Percentiles rank a stretch among this genome's conserved stretches.
phyloP scores from a whole-genome alignment of 495 filamentous ascomycete genomes.

The Hyphodiscus hymeniophilus region DNA sequence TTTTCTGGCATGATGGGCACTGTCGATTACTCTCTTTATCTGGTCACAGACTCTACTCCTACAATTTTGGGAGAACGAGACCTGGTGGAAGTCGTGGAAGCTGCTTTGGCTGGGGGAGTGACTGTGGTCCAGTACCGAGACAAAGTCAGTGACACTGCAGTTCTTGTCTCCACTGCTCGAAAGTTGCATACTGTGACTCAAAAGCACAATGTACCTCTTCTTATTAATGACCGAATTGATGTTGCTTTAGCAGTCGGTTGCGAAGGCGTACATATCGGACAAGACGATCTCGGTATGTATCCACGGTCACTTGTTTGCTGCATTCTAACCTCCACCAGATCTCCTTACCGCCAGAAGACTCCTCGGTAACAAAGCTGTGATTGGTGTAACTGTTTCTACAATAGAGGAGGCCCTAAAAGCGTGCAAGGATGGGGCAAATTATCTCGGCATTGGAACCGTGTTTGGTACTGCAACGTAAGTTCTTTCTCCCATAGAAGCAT shows the following conservation, averaged over 20 bases:
- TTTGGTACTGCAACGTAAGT: slow-evolving; percentile 74
- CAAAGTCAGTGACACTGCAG: slow-evolving; percentile 71
- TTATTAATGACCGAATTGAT: slow-evolving; percentile 95
- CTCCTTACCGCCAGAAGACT: slow-evolving; percentile 58
- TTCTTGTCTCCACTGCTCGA: slow-evolving; percentile 60
- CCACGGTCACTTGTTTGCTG: not conserved
- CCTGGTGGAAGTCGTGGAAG: slow-evolving; percentile 65
- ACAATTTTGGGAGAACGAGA: slow-evolving; percentile 65
- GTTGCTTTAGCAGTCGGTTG: slow-evolving; percentile 78
- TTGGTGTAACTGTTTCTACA: slow-evolving; percentile 64
- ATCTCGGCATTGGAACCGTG: slow-evolving; percentile 82
- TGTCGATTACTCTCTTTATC: slow-evolving; percentile 59
- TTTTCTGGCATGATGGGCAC: slow-evolving; percentile 3
- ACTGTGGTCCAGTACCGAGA: slow-evolving; percentile 87
- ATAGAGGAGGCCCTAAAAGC: slow-evolving; percentile 59
- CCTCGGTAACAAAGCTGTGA: slow-evolving; percentile 59
- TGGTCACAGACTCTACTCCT: slow-evolving; percentile 86
- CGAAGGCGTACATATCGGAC: slow-evolving; percentile 90
- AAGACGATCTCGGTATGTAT: slow-evolving; percentile 78
- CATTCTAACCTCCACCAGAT: slow-evolving; percentile 32
- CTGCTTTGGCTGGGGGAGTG: slow-evolving; percentile 71
- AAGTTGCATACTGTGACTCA: slow-evolving; percentile 62
- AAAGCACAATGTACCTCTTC: slow-evolving; percentile 62
- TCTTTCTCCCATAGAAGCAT: not conserved
- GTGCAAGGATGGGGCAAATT: slow-evolving; percentile 65